Base-by-base conservation (phyloP, 192 early-diverging fungal species). In the Geosiphon pyriformis region DNA sequence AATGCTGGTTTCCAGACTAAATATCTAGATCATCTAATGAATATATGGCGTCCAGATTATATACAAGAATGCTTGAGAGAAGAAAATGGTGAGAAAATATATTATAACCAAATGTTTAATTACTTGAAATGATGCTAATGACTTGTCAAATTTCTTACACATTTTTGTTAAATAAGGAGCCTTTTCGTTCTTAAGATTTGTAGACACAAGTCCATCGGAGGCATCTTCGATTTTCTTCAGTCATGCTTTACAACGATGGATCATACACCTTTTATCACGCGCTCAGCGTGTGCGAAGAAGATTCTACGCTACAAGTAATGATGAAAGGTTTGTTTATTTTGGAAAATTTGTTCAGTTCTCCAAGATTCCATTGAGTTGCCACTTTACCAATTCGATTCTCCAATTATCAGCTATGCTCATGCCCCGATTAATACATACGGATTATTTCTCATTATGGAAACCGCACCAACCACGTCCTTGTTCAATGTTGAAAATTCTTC, bases 171-270 rank as follows among this genome's bases (percentile, higher is more conserved):
- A 20, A 25, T 27, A 63, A 58, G 76, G 73, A 4, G 62, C 82
- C 7, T 87, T 85, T 63, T 80, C 80, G 18, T 87, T 87, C 60
- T 58, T 82, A 2, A 79, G 78, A 22, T 84, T 85, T 69, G 32
- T 73, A 11, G 82, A 85, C 65, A 74, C 68, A 4, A 74, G 71
- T 0, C 78, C 83, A 1, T 49, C 71, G 12, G 80, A 83, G 30
- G 77, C 72, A 30, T 74, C 71, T 59, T 70, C 71, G 25, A 67
- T 78, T 12, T 80, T 78, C 47, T 68, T 70, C 4, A 60, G 76
- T 10, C 37, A 67, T 31, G 31, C 81, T 2, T 31, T 83, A 47
- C 58, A 73, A 20, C 58, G 81, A 26, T 83, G 79, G 70, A 26
- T 78, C 7, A 61, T 60, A 0, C 77, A 79, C 69, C 61, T 83